Evolutionary conservation across 2,329 filamentous ascomycete genomes (phyloP).

Genomic region (Fusarium sp.): DNA sequence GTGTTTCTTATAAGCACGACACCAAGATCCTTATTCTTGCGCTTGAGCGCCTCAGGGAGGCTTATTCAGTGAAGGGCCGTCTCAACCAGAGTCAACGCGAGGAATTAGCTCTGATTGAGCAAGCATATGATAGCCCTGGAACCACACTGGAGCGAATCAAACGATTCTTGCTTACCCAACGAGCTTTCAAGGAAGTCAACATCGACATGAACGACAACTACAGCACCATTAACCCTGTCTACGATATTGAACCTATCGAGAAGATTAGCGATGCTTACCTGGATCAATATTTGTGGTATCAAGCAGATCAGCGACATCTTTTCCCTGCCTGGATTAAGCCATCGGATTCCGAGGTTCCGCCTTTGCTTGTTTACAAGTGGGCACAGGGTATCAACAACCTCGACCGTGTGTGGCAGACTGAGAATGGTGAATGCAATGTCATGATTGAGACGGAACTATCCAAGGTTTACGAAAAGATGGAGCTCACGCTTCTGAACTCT

Average conservation of each 20-base stretch:
- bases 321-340: slow-evolving; percentile 99
- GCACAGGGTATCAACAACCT: slow-evolving; percentile 99
- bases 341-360: slow-evolving; percentile 96
- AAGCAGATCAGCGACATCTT: slow-evolving; percentile 94
- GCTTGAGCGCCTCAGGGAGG: slow-evolving; percentile 89
- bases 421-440: slow-evolving; percentile 95
- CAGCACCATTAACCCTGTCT: slow-evolving; percentile 98
- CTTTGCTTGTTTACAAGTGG: slow-evolving; percentile 96
- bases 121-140: slow-evolving; percentile 96
- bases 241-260: slow-evolving; percentile 98
- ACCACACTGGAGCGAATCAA: slow-evolving; percentile 97
- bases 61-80: slow-evolving; percentile 96
- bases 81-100: slow-evolving; percentile 98
- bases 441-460: slow-evolving; percentile 98
- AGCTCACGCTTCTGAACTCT: slow-evolving; percentile 93
- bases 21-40: slow-evolving; percentile 98
- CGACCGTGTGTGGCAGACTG: slow-evolving; percentile 91
- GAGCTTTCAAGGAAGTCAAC: slow-evolving; percentile 98
- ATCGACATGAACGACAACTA: slow-evolving; percentile 99
- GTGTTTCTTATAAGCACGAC: slow-evolving; percentile 99
- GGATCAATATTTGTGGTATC: slow-evolving; percentile 99
- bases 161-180: slow-evolving; percentile 93
- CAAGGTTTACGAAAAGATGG: slow-evolving; percentile 99
- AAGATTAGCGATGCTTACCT: slow-evolving; percentile 99
- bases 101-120: slow-evolving; percentile 94